These are phyloP conservation scores for Dryadomyces sulphureus DNA, from an alignment of 2,329 filamentous ascomycete genomes.

Conservation along the genomic window DNA sequence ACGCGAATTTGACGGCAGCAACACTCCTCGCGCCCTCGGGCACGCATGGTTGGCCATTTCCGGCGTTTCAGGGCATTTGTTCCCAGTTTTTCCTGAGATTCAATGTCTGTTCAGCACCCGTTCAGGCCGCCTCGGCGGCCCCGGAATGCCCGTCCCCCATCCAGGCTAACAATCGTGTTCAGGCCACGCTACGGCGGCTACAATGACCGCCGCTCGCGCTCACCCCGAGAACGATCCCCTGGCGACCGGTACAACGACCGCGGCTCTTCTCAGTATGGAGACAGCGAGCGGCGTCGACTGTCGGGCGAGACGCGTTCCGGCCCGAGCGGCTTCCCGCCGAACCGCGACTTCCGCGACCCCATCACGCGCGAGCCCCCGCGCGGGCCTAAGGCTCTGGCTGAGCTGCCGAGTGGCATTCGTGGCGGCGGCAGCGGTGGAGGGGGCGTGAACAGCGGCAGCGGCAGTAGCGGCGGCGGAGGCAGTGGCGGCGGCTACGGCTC, in stretches of 20 bases:
- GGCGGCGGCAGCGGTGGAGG: too few species aligned
- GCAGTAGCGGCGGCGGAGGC: too few species aligned
- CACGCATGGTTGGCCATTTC: neutral
- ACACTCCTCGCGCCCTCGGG: too few species aligned
- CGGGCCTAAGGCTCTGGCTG: conserved; percentile 65
- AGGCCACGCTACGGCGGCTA: conserved; percentile 45
- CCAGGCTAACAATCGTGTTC: too few species aligned
- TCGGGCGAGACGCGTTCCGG: conserved; percentile 42
- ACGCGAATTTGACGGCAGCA: too few species aligned
- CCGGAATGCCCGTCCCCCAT: too few species aligned
- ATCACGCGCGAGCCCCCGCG: conserved; percentile 57
- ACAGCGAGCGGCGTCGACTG: conserved; percentile 57
- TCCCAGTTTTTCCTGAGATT: neutral
- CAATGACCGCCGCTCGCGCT: conserved; percentile 48
- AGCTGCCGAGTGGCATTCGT: conserved; percentile 52
- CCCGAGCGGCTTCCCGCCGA: conserved; percentile 43
- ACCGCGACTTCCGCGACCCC: conserved; percentile 44
- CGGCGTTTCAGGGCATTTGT: neutral
- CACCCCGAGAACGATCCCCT: conserved; percentile 50
- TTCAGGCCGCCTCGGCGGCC: too few species aligned
- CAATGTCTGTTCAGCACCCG: conserved; percentile 4
- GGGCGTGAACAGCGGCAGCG: too few species aligned
- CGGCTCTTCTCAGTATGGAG: conserved; percentile 36
- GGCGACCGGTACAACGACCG: conserved; percentile 43
- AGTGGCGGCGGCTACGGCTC: conserved; percentile 47